Evolutionary conservation across 169 alveolate genomes (phyloP), one percentile per base, ranked within the genome.

Genomic region (Condylostoma magnum): DNA sequence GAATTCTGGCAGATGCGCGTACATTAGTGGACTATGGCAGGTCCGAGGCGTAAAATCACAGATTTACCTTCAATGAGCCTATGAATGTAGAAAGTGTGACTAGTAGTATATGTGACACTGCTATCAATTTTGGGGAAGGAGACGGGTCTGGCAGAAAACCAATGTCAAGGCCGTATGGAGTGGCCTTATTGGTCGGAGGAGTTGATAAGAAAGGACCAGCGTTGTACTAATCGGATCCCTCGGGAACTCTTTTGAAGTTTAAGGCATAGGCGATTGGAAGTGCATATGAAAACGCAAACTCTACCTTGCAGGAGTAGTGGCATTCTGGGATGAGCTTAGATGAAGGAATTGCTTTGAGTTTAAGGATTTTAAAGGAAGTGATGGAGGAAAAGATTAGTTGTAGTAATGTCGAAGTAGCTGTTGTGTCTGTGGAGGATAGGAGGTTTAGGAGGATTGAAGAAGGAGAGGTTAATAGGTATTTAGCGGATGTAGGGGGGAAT

Each of bases 1-100:
- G 99, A 22, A 91, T 98, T 18, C 95, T 97, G 43, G 99, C 99
- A 12, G 99, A 98, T 79, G 99, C 99, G 22, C 70, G 99, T 50
- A 97, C 99, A 37, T 87, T 98, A 63, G 94, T 97, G 43, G 99
- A 98, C 75, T 98, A 96, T 75, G 99, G 99, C 28, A 87, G 99
- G 70, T 97, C 95, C 4, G 99, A 98, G 79, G 94, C 99, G 43
- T 95, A 95, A 69, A 96, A 95, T 69, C 99, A 98, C 73, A 93
- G 91, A 69, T 97, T 98, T 88, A 95, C 95, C 50, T 97, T 90
- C 84, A 93, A 94, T 77, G 99, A 98, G 71, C 90, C 93, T 15
- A 95, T 98, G 94, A 92, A 93, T 34, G 89, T 95, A 10, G 87
- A 84, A 70, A 85, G 90, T 22, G 60, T 90, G 6, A 80, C 93